Evolutionary conservation across 2,329 filamentous ascomycete genomes (phyloP).

Genomic region (Beauveria australis): DNA sequence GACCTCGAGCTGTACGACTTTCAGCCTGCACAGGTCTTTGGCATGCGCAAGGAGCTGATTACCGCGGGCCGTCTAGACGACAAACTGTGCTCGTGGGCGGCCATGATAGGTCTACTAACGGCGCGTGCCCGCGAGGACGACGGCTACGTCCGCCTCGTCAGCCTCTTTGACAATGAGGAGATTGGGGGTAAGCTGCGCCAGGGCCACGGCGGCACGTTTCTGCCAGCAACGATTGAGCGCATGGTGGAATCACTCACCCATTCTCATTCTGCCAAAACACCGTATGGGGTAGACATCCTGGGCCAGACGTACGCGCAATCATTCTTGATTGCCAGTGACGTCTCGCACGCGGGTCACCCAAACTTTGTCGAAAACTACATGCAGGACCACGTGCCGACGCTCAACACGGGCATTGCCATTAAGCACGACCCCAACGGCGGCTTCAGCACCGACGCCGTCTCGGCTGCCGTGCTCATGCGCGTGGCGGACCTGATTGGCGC

Average conservation of each 20-base stretch:
- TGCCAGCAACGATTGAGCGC: conserved; percentile 72
- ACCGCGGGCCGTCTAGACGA: conserved; percentile 93
- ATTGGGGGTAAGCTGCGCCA: conserved; percentile 86
- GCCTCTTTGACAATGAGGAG: conserved; percentile 95
- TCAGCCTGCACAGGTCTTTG: conserved; percentile 75
- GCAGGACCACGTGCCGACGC: conserved; percentile 71
- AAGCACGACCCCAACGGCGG: conserved; percentile 82
- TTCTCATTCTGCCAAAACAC: background rate
- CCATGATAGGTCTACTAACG: conserved; percentile 72
- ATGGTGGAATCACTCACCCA: conserved; percentile 57
- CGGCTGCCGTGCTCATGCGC: conserved; percentile 68
- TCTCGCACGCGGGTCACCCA: conserved; percentile 88
- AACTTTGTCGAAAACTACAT: conserved; percentile 85
- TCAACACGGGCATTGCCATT: conserved; percentile 81
- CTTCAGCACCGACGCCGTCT: conserved; percentile 90
- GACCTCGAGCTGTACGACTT: conserved; percentile 91
- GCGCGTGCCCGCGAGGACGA: conserved; percentile 49
- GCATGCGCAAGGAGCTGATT: conserved; percentile 87
- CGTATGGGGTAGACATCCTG: conserved; percentile 52
- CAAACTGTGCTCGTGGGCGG: conserved; percentile 93
- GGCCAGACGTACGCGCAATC: conserved; percentile 83
- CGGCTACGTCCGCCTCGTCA: conserved; percentile 76
- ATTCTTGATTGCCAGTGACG: conserved; percentile 87
- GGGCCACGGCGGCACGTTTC: conserved; percentile 82
- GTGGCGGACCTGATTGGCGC: conserved; percentile 67